A percentile compares a stretch with the other conserved stretches of the same genome.
phyloP scores from a whole-genome alignment of 371 early-diverging fungal species.

The Fennellomyces sp. region DNA sequence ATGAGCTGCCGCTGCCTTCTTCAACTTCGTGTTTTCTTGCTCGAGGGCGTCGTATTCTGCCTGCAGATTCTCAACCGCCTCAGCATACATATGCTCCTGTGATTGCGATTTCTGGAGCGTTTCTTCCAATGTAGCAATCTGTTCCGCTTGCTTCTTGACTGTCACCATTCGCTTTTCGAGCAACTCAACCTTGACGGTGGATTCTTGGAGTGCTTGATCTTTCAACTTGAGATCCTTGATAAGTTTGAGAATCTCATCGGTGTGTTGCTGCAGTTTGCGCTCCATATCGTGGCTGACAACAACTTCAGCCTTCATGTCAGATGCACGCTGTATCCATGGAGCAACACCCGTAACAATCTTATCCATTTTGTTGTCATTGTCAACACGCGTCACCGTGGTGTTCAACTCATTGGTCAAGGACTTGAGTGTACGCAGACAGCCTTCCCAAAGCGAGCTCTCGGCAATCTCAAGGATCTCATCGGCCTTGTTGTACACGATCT shows the following conservation, averaged over 20 bases:
- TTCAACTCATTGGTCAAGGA: slow-evolving; percentile 51
- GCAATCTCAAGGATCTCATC: slow-evolving; percentile 57
- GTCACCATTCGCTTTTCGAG: slow-evolving; percentile 76
- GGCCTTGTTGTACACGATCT: slow-evolving; percentile 50
- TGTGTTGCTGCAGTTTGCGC: slow-evolving; percentile 72
- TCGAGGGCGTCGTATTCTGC: slow-evolving; percentile 71
- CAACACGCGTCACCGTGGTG: slow-evolving; percentile 40
- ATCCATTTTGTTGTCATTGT: slow-evolving; percentile 51
- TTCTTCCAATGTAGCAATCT: slow-evolving; percentile 61
- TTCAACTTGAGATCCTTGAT: slow-evolving; percentile 76
- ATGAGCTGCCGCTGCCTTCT: slow-evolving; percentile 49
- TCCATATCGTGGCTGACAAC: slow-evolving; percentile 80
- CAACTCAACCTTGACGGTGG: slow-evolving; percentile 74
- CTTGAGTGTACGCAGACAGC: slow-evolving; percentile 54
- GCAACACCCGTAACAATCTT: slow-evolving; percentile 55
- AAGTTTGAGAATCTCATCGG: slow-evolving; percentile 77
- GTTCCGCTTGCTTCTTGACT: slow-evolving; percentile 70
- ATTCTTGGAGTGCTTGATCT: slow-evolving; percentile 80
- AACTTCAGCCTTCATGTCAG: slow-evolving; percentile 76
- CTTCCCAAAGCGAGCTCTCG: slow-evolving; percentile 69
- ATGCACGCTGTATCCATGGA: slow-evolving; percentile 84
- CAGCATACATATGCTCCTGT: slow-evolving; percentile 72
- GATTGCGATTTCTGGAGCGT: slow-evolving; percentile 60
- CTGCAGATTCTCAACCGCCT: slow-evolving; percentile 75
- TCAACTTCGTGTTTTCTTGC: slow-evolving; percentile 64